Evolutionary conservation across 2,329 filamentous ascomycete genomes (phyloP).

Genomic region (Passalora sequoiae): DNA sequence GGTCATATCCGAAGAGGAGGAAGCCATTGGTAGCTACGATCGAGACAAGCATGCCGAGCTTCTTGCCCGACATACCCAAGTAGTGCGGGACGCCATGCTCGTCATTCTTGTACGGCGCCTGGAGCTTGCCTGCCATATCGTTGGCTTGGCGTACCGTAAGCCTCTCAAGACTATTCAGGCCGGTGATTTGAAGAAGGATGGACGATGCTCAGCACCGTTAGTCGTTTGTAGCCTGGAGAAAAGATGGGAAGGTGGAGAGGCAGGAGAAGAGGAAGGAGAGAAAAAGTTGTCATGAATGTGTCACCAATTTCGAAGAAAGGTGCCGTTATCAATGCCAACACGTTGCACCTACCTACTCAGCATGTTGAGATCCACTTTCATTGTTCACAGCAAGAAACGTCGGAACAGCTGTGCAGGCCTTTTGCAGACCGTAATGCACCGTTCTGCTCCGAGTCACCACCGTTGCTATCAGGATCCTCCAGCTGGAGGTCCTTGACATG

Average conservation of each 20-base stretch:
- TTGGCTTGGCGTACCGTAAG: no score
- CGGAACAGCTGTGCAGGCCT: not conserved
- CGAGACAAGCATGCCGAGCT: slow-evolving; percentile 54
- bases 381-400: not conserved
- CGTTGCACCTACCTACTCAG: not conserved
- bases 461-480: not conserved
- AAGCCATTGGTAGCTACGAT: slow-evolving; percentile 61
- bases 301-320: not conserved
- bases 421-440: not conserved
- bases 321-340: slow-evolving; percentile 5
- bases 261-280: not conserved
- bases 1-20: slow-evolving; percentile 19
- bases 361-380: slow-evolving; percentile 10
- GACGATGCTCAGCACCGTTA: slow-evolving; percentile 8
- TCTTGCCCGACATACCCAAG: slow-evolving; percentile 55
- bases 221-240: slow-evolving; percentile 6
- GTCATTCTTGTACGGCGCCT: slow-evolving; percentile 20
- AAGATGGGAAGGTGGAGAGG: slow-evolving; percentile 10
- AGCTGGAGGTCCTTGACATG: not conserved
- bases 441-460: not conserved
- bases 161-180: no score
- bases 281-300: not conserved
- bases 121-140: slow-evolving; percentile 13
- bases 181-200: no score
- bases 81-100: slow-evolving; percentile 42